Evolutionary conservation across 1,284 basidiomycete genomes (phyloP), one percentile per base, ranked within the genome.

Genomic region (Psilocybe mexicana): DNA sequence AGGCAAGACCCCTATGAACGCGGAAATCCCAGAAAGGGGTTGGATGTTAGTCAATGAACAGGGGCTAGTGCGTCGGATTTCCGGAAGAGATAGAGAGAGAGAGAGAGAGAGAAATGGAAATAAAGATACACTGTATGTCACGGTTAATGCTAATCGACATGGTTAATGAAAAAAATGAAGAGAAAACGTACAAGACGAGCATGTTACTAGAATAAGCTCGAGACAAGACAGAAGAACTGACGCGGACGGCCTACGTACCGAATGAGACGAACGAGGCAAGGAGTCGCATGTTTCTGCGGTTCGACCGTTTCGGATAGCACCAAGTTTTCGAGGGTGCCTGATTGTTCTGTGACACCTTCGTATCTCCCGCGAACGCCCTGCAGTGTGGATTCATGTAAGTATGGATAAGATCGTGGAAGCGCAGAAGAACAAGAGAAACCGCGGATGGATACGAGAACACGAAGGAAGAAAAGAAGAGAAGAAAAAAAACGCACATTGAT

Each of bases 331-430:
- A 98, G 80, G 0, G 95, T 97, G 7, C 72, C 70, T 33, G 90
- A 92, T 58, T 72, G 72, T 23, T 77, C 75, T n/a, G 77, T 78
- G 59, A 78, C 73, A 44, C 79, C 73, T 53, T 85, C 76, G 71
- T 88, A 88, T 24, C 90, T 85, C 28, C 78, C 78, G 58, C 92
- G 87, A 55, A 97, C 88, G 74, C 93, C 94, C 94, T 95, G 68
- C 36, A 43, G 11, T 52, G 28, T 2, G 14, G n/a, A 54, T 30
- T 44, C 23, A 28, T 46, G 43, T 33, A 36, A 5, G 30, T 4
- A 48, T 35, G 2, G 6, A 33, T 5, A 14, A 35, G n/a, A 48
- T 33, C 33, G 18, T 26, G 30, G 18, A 48, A 33, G 18, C 10
- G 48, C 23, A 45, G 30, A 40, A 40, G 54, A 14, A 51, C 11